Percentiles rank a stretch among this genome's conserved stretches.
phyloP scores from a whole-genome alignment of 2,329 filamentous ascomycete species.

The Diaporthe helianthi region DNA sequence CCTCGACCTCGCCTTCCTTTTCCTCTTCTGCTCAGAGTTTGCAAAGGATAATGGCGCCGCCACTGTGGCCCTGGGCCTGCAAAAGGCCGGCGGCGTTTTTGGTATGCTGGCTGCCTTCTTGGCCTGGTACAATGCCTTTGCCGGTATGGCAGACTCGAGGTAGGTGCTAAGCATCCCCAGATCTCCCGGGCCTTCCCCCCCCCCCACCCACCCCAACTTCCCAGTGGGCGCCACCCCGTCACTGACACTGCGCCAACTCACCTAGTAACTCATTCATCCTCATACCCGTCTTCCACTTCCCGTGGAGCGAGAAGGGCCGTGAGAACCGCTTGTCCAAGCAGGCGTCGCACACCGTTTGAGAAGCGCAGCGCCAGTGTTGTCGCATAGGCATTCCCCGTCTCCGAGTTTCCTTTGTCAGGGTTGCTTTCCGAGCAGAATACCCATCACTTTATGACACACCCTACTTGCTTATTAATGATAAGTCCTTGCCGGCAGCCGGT shows the following conservation, averaged over 20 bases:
- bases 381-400: background rate
- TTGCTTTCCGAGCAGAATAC: slow-evolving; percentile 1
- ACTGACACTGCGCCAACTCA: slow-evolving; percentile 26
- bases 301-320: slow-evolving; percentile 84
- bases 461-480: slow-evolving; percentile 7
- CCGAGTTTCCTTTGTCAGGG: background rate
- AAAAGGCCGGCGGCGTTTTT: slow-evolving; percentile 78
- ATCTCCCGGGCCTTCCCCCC: background rate
- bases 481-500: background rate
- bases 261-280: slow-evolving; percentile 85
- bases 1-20: slow-evolving; percentile 77
- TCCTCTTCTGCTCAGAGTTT: slow-evolving; percentile 71
- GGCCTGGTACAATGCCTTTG: slow-evolving; percentile 87
- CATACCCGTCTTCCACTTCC: slow-evolving; percentile 91
- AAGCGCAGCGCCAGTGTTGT: background rate
- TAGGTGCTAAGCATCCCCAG: slow-evolving; percentile 52
- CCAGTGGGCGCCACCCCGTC: background rate
- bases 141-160: slow-evolving; percentile 78
- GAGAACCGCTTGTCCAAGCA: slow-evolving; percentile 61
- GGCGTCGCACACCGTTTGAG: slow-evolving; percentile 48
- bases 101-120: slow-evolving; percentile 82
- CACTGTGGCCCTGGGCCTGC: slow-evolving; percentile 55
- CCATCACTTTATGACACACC: background rate
- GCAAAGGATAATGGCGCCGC: slow-evolving; percentile 59
- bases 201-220: too few relatives aligned